Base-by-base conservation (phyloP, 1,284 basidiomycete species). In the Laetiporus sulphureus region DNA sequence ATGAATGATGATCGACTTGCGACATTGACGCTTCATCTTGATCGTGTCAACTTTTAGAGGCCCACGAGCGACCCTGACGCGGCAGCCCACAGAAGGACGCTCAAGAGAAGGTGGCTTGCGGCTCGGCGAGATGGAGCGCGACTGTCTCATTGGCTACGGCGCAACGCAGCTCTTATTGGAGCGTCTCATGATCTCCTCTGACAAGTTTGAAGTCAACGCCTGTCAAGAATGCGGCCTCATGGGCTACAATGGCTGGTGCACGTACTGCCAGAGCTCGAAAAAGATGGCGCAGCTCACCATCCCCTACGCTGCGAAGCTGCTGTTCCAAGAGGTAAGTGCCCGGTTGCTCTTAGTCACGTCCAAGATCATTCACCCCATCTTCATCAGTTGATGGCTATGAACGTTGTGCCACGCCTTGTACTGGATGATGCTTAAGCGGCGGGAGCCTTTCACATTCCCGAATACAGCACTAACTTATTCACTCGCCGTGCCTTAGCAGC, bases 91-190 rank as follows among this genome's bases (percentile, higher is more conserved):
- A 1, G 96, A 99, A 67, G 96, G 96, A 66, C 83, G 96, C 43
- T 96, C 92, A 36, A 82, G 96, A 46, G 96, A 99, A 65, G 96
- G 96, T 58, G 96, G 96, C 49, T 69, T 99, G 50, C 90, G 96
- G 44, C 73, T 99, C 13, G 96, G 96, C 45, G 96, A 99, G 68
- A 99, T 99, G 96, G 96, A 99, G 61, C 84, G 96, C 38, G 96
- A 99, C 65, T 99, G 91, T 62, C 70, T 94, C 21, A 93, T 94
- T 57, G 92, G 91, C 40, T 95, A 97, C 56, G 94, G 94, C 16
- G 96, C 96, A 2, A 96, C 94, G 1, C 95, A 99, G 59, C 75
- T 99, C 33, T 69, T 99, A 16, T 77, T 99, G 6, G 96, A 98
- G 66, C 85, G 96, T 16, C 75, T 99, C 13, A 99, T 99, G 95